Percentiles rank a stretch among this genome's conserved stretches.
Evolutionary conservation across 148 eudicot genomes (phyloP).

Genomic region (Arctostaphylos glauca): DNA sequence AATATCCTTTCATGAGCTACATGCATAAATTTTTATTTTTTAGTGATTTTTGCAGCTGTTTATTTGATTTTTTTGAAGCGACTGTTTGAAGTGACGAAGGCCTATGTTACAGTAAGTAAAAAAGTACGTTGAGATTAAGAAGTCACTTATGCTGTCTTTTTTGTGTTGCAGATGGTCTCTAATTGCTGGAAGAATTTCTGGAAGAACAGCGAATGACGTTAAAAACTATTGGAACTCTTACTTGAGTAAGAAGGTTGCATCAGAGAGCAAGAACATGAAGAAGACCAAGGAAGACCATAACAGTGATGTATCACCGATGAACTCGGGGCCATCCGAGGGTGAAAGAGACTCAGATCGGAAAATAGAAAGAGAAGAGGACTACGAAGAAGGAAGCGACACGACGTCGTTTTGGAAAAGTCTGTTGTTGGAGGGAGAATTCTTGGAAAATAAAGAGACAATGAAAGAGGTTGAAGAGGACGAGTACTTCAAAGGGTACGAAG

Average conservation of each 20-base stretch:
- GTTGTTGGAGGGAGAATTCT: conserved; percentile 1
- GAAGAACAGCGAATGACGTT: conserved; percentile 9
- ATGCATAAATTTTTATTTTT: too few relatives aligned
- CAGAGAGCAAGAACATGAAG: not conserved
- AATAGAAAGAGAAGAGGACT: not conserved
- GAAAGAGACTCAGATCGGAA: not conserved
- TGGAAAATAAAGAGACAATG: not conserved
- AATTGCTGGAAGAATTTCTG: conserved; percentile 9
- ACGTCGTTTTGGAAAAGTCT: conserved; percentile 8
- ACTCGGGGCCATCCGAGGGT: not conserved
- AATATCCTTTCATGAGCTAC: too few relatives aligned
- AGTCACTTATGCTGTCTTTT: not conserved
- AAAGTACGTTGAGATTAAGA: not conserved
- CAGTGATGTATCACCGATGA: not conserved
- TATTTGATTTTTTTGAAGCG: too few relatives aligned
- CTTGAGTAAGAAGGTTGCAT: conserved; percentile 10
- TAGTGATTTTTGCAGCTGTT: too few relatives aligned
- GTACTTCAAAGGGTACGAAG: not conserved
- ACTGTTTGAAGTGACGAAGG: too few relatives aligned
- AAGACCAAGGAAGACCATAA: not conserved
- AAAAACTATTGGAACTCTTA: conserved; percentile 9
- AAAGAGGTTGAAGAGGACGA: not conserved
- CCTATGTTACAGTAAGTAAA: not conserved
- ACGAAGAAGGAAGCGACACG: not conserved
- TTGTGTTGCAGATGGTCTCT: conserved; percentile 8